These are phyloP conservation scores for Pholiota microspora DNA, from an alignment of 768 basidiomycete species.

Conservation along the genomic window DNA sequence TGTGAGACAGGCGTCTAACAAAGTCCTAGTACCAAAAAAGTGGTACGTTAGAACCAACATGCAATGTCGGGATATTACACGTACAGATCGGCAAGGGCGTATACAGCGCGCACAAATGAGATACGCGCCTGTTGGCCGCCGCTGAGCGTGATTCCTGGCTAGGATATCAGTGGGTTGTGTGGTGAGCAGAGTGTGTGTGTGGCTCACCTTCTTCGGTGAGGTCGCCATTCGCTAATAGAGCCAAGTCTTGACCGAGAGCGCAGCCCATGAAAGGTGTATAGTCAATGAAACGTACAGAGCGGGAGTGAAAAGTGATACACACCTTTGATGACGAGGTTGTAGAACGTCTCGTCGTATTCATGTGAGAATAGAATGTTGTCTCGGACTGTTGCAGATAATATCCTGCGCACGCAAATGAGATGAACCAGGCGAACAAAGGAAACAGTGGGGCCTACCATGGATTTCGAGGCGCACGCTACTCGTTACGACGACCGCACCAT, in stretches of 20 bases:
- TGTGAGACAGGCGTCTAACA: too few species aligned
- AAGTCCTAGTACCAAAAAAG: too few species aligned
- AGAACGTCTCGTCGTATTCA: too few species aligned
- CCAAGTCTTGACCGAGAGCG: too few species aligned
- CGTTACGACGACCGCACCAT: slow-evolving; percentile 68
- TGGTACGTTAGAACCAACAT: slow-evolving; percentile 32
- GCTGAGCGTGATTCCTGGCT: slow-evolving; percentile 52
- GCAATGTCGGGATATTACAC: slow-evolving; percentile 22
- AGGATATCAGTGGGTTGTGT: background rate
- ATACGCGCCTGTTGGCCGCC: slow-evolving; percentile 86
- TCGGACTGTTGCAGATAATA: slow-evolving; percentile 80
- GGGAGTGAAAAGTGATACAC: too few species aligned
- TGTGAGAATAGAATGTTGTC: slow-evolving; percentile 94
- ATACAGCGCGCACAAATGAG: slow-evolving; percentile 84
- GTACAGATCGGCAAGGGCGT: too few species aligned
- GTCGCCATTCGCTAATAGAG: too few species aligned
- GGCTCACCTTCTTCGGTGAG: slow-evolving; percentile 80
- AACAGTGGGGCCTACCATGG: slow-evolving; percentile 78
- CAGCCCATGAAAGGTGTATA: too few species aligned
- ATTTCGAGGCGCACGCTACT: slow-evolving; percentile 72
- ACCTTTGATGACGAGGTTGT: slow-evolving; percentile 91
- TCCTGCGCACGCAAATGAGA: slow-evolving; percentile 41
- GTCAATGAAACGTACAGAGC: too few species aligned
- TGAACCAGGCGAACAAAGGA: background rate
- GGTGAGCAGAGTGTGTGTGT: slow-evolving; percentile 12